A percentile compares a stretch with the other conserved stretches of the same genome.
These are phyloP conservation scores for Fusarium illudens DNA, from an alignment of 2,329 filamentous ascomycete species.

Conservation along the genomic window DNA sequence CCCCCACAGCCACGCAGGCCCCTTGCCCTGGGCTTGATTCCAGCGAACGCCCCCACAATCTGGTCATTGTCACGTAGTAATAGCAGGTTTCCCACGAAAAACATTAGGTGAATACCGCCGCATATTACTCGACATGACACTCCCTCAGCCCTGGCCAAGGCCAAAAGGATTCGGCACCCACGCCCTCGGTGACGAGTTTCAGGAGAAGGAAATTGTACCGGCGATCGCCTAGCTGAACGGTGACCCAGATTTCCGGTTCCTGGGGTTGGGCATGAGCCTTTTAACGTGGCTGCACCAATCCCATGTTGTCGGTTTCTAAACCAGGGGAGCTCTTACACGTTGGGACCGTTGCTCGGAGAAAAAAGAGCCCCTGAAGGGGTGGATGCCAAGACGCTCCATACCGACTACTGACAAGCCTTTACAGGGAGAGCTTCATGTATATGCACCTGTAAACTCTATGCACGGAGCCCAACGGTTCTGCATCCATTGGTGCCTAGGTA, in stretches of 20 bases:
- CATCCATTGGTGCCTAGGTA: too few relatives aligned
- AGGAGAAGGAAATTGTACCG: slow-evolving; percentile 29
- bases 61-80: slow-evolving; percentile 14
- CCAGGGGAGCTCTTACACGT: slow-evolving; percentile 13
- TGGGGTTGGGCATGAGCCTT: slow-evolving; percentile 21
- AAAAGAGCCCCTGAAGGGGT: slow-evolving; percentile 7
- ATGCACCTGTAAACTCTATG: neutral
- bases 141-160: slow-evolving; percentile 11
- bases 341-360: slow-evolving; percentile 17
- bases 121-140: slow-evolving; percentile 18
- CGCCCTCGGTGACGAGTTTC: slow-evolving; percentile 34
- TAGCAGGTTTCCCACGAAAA: slow-evolving; percentile 11
- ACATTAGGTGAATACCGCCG: slow-evolving; percentile 29
- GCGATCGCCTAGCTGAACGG: slow-evolving; percentile 26
- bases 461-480: slow-evolving; percentile 6
- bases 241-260: slow-evolving; percentile 34
- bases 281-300: slow-evolving; percentile 18
- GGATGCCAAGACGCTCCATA: slow-evolving; percentile 16
- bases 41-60: slow-evolving; percentile 35
- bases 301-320: slow-evolving; percentile 20
- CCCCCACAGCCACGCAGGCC: slow-evolving; percentile 1
- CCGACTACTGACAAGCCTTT: slow-evolving; percentile 8
- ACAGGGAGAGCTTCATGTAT: slow-evolving; percentile 13
- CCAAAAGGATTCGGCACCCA: slow-evolving; percentile 25
- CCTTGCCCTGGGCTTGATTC: slow-evolving; percentile 12